A percentile compares a stretch with the other conserved stretches of the same genome.
Evolutionary conservation across 1,284 basidiomycete species (phyloP).

Genomic region (Calocybe gambosa): DNA sequence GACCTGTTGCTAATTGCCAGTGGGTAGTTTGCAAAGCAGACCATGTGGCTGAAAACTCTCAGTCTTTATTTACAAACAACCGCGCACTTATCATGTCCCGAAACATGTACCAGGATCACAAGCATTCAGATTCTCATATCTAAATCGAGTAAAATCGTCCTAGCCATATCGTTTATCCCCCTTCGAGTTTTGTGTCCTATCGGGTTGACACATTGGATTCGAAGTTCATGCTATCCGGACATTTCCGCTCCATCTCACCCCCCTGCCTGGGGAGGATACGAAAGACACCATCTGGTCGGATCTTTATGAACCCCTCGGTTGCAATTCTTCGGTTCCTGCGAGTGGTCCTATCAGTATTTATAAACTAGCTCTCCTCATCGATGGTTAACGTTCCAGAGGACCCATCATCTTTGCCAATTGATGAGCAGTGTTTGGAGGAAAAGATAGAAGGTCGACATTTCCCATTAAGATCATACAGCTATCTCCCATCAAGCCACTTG

Average conservation of each 20-base stretch:
- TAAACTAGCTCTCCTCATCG: not conserved
- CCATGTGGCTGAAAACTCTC: conserved; percentile 6
- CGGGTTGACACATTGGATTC: conserved; percentile 4
- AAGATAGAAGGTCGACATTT: not conserved
- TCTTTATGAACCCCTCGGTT: not conserved
- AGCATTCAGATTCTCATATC: not conserved
- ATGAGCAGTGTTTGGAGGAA: not conserved
- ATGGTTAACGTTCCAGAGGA: too few relatives aligned
- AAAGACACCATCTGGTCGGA: not conserved
- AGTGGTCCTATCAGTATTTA: not conserved
- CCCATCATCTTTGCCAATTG: not conserved
- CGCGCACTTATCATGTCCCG: not conserved
- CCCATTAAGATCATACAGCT: conserved; percentile 10
- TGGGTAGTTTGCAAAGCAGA: not conserved
- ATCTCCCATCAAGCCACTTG: too few relatives aligned
- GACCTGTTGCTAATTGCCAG: not conserved
- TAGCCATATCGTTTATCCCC: not conserved
- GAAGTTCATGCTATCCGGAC: conserved; percentile 8
- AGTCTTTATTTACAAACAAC: not conserved
- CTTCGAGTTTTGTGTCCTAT: not conserved
- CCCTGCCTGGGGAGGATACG: not conserved
- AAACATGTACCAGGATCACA: not conserved
- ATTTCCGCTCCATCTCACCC: conserved; percentile 5
- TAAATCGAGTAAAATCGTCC: not conserved
- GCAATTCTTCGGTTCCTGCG: not conserved